Percentiles rank a stretch among this genome's conserved stretches.
phyloP scores from a whole-genome alignment of 768 basidiomycete species.

The Lentinula aciculospora region DNA sequence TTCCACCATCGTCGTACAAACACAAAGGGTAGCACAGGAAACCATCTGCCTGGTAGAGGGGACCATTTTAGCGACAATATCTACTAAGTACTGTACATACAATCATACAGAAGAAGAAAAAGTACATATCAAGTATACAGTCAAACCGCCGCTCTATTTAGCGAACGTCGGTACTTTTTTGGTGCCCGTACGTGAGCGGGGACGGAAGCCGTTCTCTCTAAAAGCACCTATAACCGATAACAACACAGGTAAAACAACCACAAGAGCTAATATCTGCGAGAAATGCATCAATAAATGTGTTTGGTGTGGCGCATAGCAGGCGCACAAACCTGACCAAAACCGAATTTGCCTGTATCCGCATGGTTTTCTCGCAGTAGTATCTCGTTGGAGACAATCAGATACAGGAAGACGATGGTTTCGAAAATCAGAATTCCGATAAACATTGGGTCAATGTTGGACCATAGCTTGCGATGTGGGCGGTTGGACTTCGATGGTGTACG shows the following conservation, averaged over 20 bases:
- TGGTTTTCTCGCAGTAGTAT: slow-evolving; percentile 25
- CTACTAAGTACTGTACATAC: no score
- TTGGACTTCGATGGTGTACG: background rate
- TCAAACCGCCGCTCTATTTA: background rate
- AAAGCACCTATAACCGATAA: slow-evolving; percentile 27
- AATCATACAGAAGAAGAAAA: background rate
- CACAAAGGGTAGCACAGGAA: no score
- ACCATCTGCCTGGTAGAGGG: no score
- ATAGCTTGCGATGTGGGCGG: slow-evolving; percentile 25
- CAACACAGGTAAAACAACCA: slow-evolving; percentile 33
- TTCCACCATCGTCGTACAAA: no score
- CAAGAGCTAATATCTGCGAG: slow-evolving; percentile 30
- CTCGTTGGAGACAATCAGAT: slow-evolving; percentile 35
- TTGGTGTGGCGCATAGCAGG: background rate
- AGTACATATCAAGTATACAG: background rate
- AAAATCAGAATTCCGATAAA: slow-evolving; percentile 32
- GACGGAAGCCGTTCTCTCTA: slow-evolving; percentile 21
- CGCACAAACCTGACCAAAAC: slow-evolving; percentile 30
- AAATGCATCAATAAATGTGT: background rate
- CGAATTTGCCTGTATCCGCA: slow-evolving; percentile 17
- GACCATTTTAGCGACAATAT: background rate
- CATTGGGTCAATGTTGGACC: slow-evolving; percentile 33
- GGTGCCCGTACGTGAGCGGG: background rate
- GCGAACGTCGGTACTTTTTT: background rate
- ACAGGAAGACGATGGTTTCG: slow-evolving; percentile 30